Evolutionary conservation across 1,284 basidiomycete species (phyloP), one percentile per base, ranked within the genome.

Genomic region (Ceratobasidium sp.): DNA sequence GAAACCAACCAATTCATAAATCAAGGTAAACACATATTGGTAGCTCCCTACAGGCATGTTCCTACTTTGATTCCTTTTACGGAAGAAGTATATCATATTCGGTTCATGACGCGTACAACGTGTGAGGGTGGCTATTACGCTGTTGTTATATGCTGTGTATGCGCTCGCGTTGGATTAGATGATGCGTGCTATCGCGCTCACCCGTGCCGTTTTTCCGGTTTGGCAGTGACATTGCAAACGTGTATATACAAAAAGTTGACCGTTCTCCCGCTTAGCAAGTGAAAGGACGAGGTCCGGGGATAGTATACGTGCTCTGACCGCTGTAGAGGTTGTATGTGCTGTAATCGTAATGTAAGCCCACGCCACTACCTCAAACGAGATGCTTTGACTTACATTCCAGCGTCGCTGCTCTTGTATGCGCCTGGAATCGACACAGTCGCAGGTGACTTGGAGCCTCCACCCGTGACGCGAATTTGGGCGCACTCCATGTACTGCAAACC

Each of bases 341-440:
- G 31, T 34, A 32, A 43, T 45, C 31, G 42, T n/a, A 31, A 17
- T n/a, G 29, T 65, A 32, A 43, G 43, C 31, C n/a, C n/a, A n/a
- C n/a, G n/a, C n/a, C n/a, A n/a, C n/a, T 25, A 10, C 2, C 35
- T 29, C 45, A 34, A 13, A n/a, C 10, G 50, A 56, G 10, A 25
- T 52, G 8, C 31, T 53, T 34, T 20, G 27, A 49, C 31, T 15
- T 57, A 54, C 50, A 53, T 54, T 32, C 47, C 53, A 13, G 47
- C n/a, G 31, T 56, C 62, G 25, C 20, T 42, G 40, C 62, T 29
- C 49, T 52, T 65, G 49, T 65, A 65, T 52, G 62, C 62, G 40
- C 71, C 83, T 6, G 82, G 82, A 80, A 85, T 83, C 73, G 78
- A 82, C 40, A 84, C 82, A 3, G 81, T 83, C 4, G 81, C 78